Evolutionary conservation across 2,329 filamentous ascomycete species (phyloP).

Genomic region (Ophiocordyceps australis): DNA sequence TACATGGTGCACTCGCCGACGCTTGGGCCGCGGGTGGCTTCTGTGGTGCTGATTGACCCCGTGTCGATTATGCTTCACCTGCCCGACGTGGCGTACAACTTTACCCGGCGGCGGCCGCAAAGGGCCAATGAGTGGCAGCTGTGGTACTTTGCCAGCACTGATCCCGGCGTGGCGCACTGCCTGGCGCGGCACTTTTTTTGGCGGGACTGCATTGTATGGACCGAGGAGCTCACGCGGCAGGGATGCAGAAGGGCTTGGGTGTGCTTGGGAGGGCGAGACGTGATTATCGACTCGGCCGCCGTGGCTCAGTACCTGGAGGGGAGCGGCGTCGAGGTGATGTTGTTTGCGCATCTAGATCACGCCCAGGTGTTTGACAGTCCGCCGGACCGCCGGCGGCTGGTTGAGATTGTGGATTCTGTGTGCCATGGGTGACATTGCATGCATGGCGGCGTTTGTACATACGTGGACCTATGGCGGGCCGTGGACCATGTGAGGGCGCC

Average conservation of each 20-base stretch:
- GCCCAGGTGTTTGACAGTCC: constrained; percentile 38
- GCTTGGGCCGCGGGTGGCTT: constrained; percentile 29
- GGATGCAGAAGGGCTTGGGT: constrained; percentile 29
- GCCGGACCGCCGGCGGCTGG: constrained; percentile 9
- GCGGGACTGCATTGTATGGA: constrained; percentile 53
- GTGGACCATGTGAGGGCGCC: too few species aligned
- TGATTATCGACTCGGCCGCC: constrained; percentile 43
- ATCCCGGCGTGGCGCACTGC: constrained; percentile 46
- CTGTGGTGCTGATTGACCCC: constrained; percentile 35
- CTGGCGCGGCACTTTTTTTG: constrained; percentile 53
- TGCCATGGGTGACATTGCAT: too few species aligned
- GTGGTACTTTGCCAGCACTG: constrained; percentile 52
- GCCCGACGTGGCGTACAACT: constrained; percentile 56
- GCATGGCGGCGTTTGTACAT: too few species aligned
- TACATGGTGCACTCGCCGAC: constrained; percentile 35
- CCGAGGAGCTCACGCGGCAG: constrained; percentile 33
- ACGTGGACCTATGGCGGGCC: too few species aligned
- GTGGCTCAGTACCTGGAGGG: constrained; percentile 35
- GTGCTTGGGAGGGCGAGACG: constrained; percentile 37
- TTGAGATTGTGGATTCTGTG: constrained; percentile 10
- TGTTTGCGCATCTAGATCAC: constrained; percentile 44
- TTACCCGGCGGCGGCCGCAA: constrained; percentile 32
- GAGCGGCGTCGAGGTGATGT: constrained; percentile 21
- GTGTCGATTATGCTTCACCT: constrained; percentile 50
- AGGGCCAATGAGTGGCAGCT: constrained; percentile 52